A percentile compares a stretch with the other conserved stretches of the same genome.
Conservation (phyloP, 371 early-diverging fungal species). For the Mucor saturninus region DNA sequence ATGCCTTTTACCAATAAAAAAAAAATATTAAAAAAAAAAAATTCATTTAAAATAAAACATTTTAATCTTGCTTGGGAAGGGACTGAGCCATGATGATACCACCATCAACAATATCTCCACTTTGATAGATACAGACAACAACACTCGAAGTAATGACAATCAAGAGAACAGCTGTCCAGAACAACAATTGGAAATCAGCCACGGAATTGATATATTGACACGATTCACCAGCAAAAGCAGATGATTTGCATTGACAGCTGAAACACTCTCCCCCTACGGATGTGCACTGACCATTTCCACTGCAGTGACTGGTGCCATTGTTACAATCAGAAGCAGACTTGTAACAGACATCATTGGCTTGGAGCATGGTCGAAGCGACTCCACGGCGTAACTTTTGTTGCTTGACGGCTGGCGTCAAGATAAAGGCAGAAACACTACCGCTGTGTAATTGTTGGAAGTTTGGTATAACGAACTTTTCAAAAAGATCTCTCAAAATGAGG, state of each 20-base stretch:
- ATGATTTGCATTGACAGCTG: constrained; percentile 41
- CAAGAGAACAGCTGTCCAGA: constrained; percentile 51
- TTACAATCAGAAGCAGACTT: constrained; percentile 28
- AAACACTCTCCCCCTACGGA: constrained; percentile 33
- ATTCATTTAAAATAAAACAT: constrained; percentile 1
- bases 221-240: constrained; percentile 35
- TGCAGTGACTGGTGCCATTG: constrained; percentile 39
- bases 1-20: constrained; percentile 4
- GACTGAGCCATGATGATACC: constrained; percentile 45
- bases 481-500: constrained; percentile 31
- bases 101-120: constrained; percentile 38
- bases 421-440: constrained; percentile 26
- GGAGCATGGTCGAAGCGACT: neutral
- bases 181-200: constrained; percentile 51
- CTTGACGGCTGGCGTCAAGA: constrained; percentile 28
- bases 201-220: constrained; percentile 45
- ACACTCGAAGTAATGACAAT: constrained; percentile 44
- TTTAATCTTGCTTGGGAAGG: constrained; percentile 55
- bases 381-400: constrained; percentile 12
- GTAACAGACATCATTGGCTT: constrained; percentile 26
- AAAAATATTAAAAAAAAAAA: constrained; percentile 1
- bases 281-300: constrained; percentile 42
- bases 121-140: constrained; percentile 46
- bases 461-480: constrained; percentile 35
- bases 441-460: constrained; percentile 18